Evolutionary conservation across 352 stramenopile genomes (phyloP).

Genomic region (Phytophthora hibernalis): DNA sequence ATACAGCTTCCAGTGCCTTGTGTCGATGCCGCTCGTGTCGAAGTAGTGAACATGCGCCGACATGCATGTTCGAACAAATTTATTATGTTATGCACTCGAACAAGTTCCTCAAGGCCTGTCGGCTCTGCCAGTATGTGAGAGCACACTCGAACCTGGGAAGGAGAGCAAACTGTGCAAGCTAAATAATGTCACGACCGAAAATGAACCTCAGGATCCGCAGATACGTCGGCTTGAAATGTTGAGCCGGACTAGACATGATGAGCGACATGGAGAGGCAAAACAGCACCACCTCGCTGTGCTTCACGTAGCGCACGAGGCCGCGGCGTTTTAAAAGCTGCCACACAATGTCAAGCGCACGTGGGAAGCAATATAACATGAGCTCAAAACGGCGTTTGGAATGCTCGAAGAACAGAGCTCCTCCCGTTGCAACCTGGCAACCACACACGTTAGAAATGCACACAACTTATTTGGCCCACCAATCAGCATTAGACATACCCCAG

Average conservation of each 20-base stretch:
- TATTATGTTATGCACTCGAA: neutral
- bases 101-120: too few species aligned
- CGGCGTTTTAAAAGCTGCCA: slow-evolving; percentile 81
- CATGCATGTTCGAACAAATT: neutral
- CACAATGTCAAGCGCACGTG: slow-evolving; percentile 79
- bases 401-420: slow-evolving; percentile 76
- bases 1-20: neutral
- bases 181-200: slow-evolving; percentile 84
- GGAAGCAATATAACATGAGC: slow-evolving; percentile 87
- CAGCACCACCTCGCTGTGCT: slow-evolving; percentile 78
- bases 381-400: slow-evolving; percentile 84
- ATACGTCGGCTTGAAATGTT: slow-evolving; percentile 89
- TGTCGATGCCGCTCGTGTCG: too few species aligned
- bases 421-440: slow-evolving; percentile 56
- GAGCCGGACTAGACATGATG: slow-evolving; percentile 83
- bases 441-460: neutral
- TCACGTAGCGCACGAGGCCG: slow-evolving; percentile 74
- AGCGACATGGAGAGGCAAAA: slow-evolving; percentile 87
- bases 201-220: slow-evolving; percentile 82
- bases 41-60: neutral
- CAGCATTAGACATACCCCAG: slow-evolving; percentile 51
- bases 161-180: slow-evolving; percentile 13
- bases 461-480: too few species aligned
- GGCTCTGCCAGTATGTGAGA: too few species aligned
- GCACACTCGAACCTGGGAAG: neutral